phyloP scores from a whole-genome alignment of 2,329 filamentous ascomycete genomes.

The Aspergillus aculeatus region DNA sequence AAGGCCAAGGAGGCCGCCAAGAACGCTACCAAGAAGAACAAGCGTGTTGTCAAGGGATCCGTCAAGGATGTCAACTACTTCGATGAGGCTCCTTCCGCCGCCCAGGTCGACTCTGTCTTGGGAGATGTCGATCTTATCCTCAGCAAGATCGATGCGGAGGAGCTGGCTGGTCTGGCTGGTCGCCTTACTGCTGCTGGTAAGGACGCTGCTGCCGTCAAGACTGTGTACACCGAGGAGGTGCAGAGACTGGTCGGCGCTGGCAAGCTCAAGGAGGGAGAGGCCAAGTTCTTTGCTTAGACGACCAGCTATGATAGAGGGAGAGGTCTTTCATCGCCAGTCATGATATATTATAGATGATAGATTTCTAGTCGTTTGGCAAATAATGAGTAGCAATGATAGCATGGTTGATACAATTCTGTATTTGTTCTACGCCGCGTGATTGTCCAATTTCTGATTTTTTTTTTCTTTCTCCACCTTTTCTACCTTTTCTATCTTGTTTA shows the following conservation, averaged over 20 bases:
- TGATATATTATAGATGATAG: constrained; percentile 17
- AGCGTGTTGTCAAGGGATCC: constrained; percentile 88
- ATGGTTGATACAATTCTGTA: background rate
- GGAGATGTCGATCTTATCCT: constrained; percentile 84
- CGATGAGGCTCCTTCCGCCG: constrained; percentile 62
- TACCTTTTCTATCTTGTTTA: background rate
- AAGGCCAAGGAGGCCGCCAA: constrained; percentile 99
- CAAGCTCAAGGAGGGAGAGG: constrained; percentile 81
- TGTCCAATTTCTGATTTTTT: too few species aligned
- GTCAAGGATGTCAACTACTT: constrained; percentile 99
- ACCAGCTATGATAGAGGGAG: background rate
- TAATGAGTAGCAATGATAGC: constrained; percentile 15
- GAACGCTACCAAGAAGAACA: constrained; percentile 99
- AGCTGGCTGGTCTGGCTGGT: constrained; percentile 77
- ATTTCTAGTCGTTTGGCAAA: constrained; percentile 4
- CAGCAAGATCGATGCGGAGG: constrained; percentile 83
- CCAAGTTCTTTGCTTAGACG: constrained; percentile 55
- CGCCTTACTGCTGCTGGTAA: constrained; percentile 77
- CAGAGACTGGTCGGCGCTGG: constrained; percentile 75
- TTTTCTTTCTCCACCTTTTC: background rate
- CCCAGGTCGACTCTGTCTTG: constrained; percentile 78
- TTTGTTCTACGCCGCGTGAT: too few species aligned
- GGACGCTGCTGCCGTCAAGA: constrained; percentile 80
- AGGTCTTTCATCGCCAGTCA: background rate
- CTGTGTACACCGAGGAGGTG: constrained; percentile 74